A percentile compares a stretch with the other conserved stretches of the same genome.
phyloP scores from a whole-genome alignment of 371 early-diverging fungal species.

The Lichtheimia ornata region DNA sequence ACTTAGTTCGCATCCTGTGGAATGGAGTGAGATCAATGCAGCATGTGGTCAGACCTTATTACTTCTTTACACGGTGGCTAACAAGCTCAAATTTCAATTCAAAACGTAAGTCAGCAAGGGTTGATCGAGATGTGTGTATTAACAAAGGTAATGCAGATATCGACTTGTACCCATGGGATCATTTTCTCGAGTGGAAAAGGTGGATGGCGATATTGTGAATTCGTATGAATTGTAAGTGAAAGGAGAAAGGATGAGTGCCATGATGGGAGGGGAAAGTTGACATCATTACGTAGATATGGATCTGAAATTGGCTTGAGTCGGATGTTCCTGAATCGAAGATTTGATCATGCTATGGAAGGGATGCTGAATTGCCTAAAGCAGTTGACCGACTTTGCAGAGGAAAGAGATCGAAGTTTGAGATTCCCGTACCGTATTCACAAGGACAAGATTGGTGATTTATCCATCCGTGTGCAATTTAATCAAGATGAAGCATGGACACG shows the following conservation, averaged over 20 bases:
- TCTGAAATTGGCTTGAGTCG: slow-evolving; percentile 84
- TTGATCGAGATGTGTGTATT: neutral
- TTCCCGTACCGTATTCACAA: slow-evolving; percentile 88
- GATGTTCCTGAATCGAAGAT: slow-evolving; percentile 84
- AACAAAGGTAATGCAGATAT: slow-evolving; percentile 48
- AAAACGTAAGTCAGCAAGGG: slow-evolving; percentile 52
- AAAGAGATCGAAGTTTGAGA: slow-evolving; percentile 70
- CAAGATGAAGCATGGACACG: slow-evolving; percentile 91
- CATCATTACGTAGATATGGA: slow-evolving; percentile 67
- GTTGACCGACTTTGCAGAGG: slow-evolving; percentile 79
- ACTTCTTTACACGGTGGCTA: slow-evolving; percentile 85
- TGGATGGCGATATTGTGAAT: slow-evolving; percentile 72
- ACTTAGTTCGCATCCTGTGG: slow-evolving; percentile 75
- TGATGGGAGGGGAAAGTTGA: neutral
- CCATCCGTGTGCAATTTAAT: slow-evolving; percentile 85
- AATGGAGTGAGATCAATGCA: slow-evolving; percentile 97
- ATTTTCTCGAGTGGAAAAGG: slow-evolving; percentile 87
- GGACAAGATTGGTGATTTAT: slow-evolving; percentile 86
- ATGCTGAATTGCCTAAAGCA: slow-evolving; percentile 89
- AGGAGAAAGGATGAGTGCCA: too few species aligned
- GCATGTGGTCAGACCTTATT: slow-evolving; percentile 93
- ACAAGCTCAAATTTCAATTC: slow-evolving; percentile 81
- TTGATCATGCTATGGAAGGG: slow-evolving; percentile 90
- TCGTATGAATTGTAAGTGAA: slow-evolving; percentile 76
- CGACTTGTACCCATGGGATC: slow-evolving; percentile 90